Base-by-base conservation (phyloP, 345 rosid genomes). In the Mangifera indica region DNA sequence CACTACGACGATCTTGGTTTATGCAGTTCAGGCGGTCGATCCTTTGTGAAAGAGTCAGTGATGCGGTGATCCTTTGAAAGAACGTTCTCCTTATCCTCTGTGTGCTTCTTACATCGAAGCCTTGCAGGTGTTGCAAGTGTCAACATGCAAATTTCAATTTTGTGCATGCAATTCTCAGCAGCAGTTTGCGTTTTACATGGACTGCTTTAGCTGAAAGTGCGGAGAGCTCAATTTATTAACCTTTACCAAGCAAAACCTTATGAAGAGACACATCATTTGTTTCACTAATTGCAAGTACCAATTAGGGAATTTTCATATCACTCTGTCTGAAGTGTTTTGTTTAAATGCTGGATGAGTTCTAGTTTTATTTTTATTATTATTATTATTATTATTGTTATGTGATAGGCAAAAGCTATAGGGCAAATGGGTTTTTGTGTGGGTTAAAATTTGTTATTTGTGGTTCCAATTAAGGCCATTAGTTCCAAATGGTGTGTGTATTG, bases 41-140 rank as follows among this genome's bases (percentile, higher is more conserved):
- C 96, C 51, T 92, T 85, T 77, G 96, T 95, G 37, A 95, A 95
- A 78, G 91, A 92, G 82, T 85, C 93, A 0, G 97, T 92, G 45
- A 86, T 90, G 92, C 81, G 91, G 57, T 90, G 83, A 87, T 73
- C 53, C 57, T 14, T 44, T 57, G 52, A 61, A 52, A 40, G 70
- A 10, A 46, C 60, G 1, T 62, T 26, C 72, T 59, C 14, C 44
- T 48, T 42, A 51, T 73, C 44, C 3, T 29, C 32, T 29, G 32
- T 29, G 32, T 29, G 66, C 20, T 61, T 34, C 66, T 44, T 17
- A 7, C 17, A 64, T n/a, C 32, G 32, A 73, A 66, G 46, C 67
- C 52, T 69, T n/a, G 0, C 18, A 42, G 11, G 73, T 15, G 60
- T 74, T 42, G 17, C 69, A 49, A 18, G 49, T 69, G 66, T 67